Base-by-base conservation (phyloP, 1,284 basidiomycete genomes). In the Acaromyces ingoldii region DNA sequence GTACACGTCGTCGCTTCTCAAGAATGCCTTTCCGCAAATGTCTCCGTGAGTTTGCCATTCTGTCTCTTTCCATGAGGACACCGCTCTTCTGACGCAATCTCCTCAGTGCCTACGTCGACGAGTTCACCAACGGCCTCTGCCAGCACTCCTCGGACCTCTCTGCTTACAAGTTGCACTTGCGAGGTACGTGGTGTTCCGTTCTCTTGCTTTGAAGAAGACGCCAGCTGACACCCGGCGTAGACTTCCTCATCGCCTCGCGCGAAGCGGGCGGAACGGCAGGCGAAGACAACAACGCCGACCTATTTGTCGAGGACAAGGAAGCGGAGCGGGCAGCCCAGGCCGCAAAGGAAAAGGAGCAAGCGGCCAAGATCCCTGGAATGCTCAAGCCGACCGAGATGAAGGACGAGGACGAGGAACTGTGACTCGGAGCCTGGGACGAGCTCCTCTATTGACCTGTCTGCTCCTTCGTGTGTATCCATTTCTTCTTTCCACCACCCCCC, bases 331-430 rank as follows among this genome's bases (percentile, higher is more conserved):
- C 84, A 64, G 74, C 77, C 59, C 82, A 83, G 77, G 81, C 84
- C 0, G 84, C 85, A 58, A 86, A 85, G 57, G 91, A 96, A 78
- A 36, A 29, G 25, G 84, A 91, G 78, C 82, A 85, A 29, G 92
- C 92, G 17, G 88, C 89, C 81, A 84, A 88, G 63, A 91, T 98
- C 59, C 95, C 93, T n/a, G 95, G 95, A 51, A 90, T 98, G 88
- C 82, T 97, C 76, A 97, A 97, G 78, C 93, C 93, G 26, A 60
- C 60, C 42, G 65, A 72, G 57, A 71, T 70, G 49, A 65, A 80
- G 74, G 89, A 92, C 73, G 91, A 92, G 79, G 86, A 86, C 77
- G 88, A 89, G 74, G 88, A 90, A 19, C 45, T 64, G 30, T 73
- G 72, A 69, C 72, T 73, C 46, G 52, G 60, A 13, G 26, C 26